Conservation (phyloP, 148 eudicot genomes). For the Mesembryanthemum crystallinum region DNA sequence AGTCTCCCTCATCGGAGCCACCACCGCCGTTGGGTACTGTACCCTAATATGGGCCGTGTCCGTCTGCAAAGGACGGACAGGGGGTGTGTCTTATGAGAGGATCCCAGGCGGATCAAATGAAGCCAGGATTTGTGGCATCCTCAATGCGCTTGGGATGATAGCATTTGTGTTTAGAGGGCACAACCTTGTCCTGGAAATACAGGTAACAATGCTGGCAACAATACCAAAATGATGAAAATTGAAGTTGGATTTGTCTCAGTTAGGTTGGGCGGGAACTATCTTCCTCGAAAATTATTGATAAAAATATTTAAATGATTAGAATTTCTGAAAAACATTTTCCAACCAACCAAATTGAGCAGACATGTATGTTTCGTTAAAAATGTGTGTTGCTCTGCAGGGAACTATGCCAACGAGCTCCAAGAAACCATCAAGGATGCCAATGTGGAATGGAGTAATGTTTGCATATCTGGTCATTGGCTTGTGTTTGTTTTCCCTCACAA, state of each 20-base stretch:
- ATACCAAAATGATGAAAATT: not conserved
- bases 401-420: slow-evolving; percentile 68
- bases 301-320: too few relatives aligned
- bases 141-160: slow-evolving; percentile 66
- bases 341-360: too few relatives aligned
- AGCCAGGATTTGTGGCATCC: slow-evolving; percentile 34
- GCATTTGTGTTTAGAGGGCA: slow-evolving; percentile 84
- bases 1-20: slow-evolving; percentile 66
- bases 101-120: slow-evolving; percentile 25
- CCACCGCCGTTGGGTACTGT: slow-evolving; percentile 56
- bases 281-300: too few relatives aligned
- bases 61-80: slow-evolving; percentile 41
- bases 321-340: too few relatives aligned
- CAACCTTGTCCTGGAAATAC: slow-evolving; percentile 77
- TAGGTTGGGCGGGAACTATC: too few relatives aligned
- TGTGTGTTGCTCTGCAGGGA: slow-evolving; percentile 41
- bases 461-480: slow-evolving; percentile 59
- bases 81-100: slow-evolving; percentile 30
- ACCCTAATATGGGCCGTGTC: slow-evolving; percentile 62
- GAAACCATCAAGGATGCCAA: slow-evolving; percentile 60
- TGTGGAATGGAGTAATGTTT: slow-evolving; percentile 79
- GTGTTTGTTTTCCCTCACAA: slow-evolving; percentile 74
- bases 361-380: too few relatives aligned
- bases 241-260: not conserved
- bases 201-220: slow-evolving; percentile 33